Base-by-base conservation (phyloP, 306 rosid species). In the Sicyos baderoa region DNA sequence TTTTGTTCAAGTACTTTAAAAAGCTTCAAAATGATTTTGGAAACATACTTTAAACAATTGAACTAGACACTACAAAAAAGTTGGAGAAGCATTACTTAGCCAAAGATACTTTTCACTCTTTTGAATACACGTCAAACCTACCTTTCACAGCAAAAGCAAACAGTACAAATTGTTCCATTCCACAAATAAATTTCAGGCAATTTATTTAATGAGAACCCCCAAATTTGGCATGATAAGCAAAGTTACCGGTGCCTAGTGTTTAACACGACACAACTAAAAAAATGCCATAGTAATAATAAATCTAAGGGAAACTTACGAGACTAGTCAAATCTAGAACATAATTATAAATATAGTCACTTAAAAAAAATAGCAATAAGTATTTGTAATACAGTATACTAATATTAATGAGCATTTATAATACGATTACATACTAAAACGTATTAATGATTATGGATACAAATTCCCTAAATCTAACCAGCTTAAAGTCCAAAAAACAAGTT, bases 141-240 rank as follows among this genome's bases (percentile, higher is more conserved):
- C 11, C 17, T 16, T 19, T 12, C 15, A 64, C 35, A 40, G 52
- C 51, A 40, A 62, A 62, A 40, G 27, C 47, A 27, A 37, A 25
- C 21, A 25, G 9, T 9, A 52, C 9, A 51, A 52, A 50, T 5
- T 27, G 60, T 37, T 50, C 37, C 25, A n/a, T 16, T 44, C 25
- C 47, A 13, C 44, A 18, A 53, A 64, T 16, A 29, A 53, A 74
- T 10, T 62, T 51, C 40, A 18, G 57, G 66, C 61, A 65, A 64
- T 19, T 18, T 17, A 4, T 64, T 44, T 47, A 44, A 44, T 19
- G n/a, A 49, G 22, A 48, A 64, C 55, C n/a, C n/a, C 8, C 53
- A 66, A 66, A 54, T 35, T 27, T 65, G 58, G n/a, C 15, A 65
- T 22, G n/a, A 66, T 45, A 12, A 47, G 17, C 4, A 50, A 66